phyloP scores from a whole-genome alignment of 2,329 filamentous ascomycete genomes.

The Phialophora verrucosa region DNA sequence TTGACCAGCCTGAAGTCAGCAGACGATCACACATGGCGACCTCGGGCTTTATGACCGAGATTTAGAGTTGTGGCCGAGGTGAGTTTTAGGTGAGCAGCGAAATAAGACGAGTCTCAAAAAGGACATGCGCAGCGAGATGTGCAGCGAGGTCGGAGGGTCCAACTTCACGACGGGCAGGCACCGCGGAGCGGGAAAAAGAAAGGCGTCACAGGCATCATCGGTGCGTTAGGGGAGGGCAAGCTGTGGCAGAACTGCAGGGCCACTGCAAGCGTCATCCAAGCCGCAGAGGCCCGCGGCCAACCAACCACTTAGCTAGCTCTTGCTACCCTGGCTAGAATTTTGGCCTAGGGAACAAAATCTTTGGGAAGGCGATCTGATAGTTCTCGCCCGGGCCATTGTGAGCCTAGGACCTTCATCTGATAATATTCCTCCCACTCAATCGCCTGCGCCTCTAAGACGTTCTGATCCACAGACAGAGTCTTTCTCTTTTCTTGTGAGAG shows the following conservation, averaged over 20 bases:
- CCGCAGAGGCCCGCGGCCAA: conserved; percentile 9
- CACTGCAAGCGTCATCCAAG: conserved; percentile 21
- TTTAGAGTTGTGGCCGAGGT: conserved; percentile 7
- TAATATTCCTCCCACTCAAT: conserved; percentile 17
- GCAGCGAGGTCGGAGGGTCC: conserved; percentile 8
- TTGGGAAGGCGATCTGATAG: conserved; percentile 21
- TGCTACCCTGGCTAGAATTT: conserved; percentile 8
- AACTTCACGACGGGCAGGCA: background rate
- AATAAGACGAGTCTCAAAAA: background rate
- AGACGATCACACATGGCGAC: background rate
- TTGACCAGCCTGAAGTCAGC: background rate
- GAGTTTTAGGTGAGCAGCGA: conserved; percentile 1
- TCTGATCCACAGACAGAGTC: background rate
- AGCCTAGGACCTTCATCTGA: conserved; percentile 20
- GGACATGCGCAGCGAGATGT: background rate
- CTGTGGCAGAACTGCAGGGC: conserved; percentile 5
- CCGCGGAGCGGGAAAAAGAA: background rate
- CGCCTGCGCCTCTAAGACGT: conserved; percentile 6
- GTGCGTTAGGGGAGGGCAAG: background rate
- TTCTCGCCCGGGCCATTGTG: conserved; percentile 24
- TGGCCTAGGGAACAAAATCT: conserved; percentile 29
- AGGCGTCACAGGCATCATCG: conserved; percentile 6
- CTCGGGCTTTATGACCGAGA: conserved; percentile 2
- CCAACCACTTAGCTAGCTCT: conserved; percentile 17
- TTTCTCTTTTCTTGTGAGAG: conserved; percentile 4